Percentiles rank a stretch among this genome's conserved stretches.
Conservation (phyloP, 1,284 basidiomycete genomes). For the Rugosomyces carneus region DNA sequence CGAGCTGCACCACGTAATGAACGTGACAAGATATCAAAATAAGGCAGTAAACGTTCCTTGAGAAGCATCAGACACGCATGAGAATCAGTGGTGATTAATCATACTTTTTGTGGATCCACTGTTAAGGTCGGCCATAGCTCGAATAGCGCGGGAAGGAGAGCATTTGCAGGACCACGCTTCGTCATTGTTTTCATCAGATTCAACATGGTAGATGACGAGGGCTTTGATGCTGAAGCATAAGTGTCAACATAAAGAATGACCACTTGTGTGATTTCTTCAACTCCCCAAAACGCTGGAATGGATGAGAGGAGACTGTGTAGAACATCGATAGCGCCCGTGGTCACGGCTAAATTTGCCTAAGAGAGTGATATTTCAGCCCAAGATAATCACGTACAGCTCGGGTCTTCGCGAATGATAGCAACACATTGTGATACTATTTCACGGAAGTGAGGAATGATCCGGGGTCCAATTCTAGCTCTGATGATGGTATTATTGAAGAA, state of each 20-base stretch:
- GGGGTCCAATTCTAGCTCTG: constrained; percentile 76
- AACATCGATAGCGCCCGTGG: constrained; percentile 39
- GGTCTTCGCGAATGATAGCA: constrained; percentile 38
- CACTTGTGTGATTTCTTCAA: constrained; percentile 52
- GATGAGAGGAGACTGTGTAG: constrained; percentile 51
- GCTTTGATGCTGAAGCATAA: constrained; percentile 23
- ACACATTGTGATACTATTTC: constrained; percentile 61
- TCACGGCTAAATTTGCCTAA: constrained; percentile 17
- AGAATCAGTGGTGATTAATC: constrained; percentile 6
- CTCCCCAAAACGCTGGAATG: constrained; percentile 70
- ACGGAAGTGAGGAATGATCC: constrained; percentile 79
- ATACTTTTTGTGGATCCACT: constrained; percentile 30
- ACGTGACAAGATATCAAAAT: constrained; percentile 65
- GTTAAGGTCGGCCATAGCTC: constrained; percentile 46
- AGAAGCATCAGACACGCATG: constrained; percentile 1
- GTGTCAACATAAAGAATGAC: constrained; percentile 51
- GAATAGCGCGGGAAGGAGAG: constrained; percentile 58
- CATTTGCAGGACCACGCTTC: constrained; percentile 64
- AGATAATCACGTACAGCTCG: constrained; percentile 25
- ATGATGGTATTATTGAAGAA: constrained; percentile 9
- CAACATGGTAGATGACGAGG: constrained; percentile 25
- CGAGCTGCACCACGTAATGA: constrained; percentile 63
- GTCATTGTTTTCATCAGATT: constrained; percentile 49
- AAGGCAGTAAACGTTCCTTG: constrained; percentile 40
- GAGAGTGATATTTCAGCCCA: constrained; percentile 4